A percentile compares a stretch with the other conserved stretches of the same genome.
These are phyloP conservation scores for Rusavskia elegans DNA, from an alignment of 495 filamentous ascomycete genomes.

Conservation along the genomic window DNA sequence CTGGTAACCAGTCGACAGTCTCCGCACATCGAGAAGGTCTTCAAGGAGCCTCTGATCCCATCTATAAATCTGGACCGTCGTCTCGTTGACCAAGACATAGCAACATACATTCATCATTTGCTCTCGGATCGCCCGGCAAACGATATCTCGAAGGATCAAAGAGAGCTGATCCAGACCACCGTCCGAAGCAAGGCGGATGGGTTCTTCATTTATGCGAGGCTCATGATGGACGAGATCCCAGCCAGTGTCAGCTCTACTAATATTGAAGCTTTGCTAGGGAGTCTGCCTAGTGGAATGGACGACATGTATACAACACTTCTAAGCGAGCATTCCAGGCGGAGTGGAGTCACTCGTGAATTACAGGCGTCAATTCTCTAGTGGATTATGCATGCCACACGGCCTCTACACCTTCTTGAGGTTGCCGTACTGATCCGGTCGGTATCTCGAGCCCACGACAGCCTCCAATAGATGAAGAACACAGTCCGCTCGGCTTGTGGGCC, in stretches of 20 bases:
- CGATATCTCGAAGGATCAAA: slow-evolving; percentile 1
- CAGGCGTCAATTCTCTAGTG: slow-evolving; percentile 30
- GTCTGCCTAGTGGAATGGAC: slow-evolving; percentile 23
- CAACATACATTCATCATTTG: slow-evolving; percentile 20
- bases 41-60: slow-evolving; percentile 7
- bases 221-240: slow-evolving; percentile 29
- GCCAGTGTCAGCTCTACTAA: slow-evolving; percentile 9
- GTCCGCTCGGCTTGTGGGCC: slow-evolving; percentile 28
- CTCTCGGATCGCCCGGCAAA: slow-evolving; percentile 5
- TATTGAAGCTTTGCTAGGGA: slow-evolving; percentile 10
- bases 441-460: neutral
- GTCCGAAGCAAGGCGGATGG: slow-evolving; percentile 15
- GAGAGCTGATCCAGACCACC: slow-evolving; percentile 5
- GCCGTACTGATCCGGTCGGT: slow-evolving; percentile 9
- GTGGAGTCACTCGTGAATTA: slow-evolving; percentile 20
- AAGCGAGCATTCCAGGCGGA: slow-evolving; percentile 21
- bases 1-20: slow-evolving; percentile 29
- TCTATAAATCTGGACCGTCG: slow-evolving; percentile 22
- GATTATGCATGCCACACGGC: slow-evolving; percentile 32
- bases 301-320: slow-evolving; percentile 31
- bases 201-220: slow-evolving; percentile 29
- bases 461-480: slow-evolving; percentile 13
- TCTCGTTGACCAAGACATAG: slow-evolving; percentile 26
- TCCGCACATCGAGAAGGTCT: slow-evolving; percentile 14
- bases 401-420: slow-evolving; percentile 33